Conservation (phyloP, 805 yeast species). For the Jamesozyma gamospora region DNA sequence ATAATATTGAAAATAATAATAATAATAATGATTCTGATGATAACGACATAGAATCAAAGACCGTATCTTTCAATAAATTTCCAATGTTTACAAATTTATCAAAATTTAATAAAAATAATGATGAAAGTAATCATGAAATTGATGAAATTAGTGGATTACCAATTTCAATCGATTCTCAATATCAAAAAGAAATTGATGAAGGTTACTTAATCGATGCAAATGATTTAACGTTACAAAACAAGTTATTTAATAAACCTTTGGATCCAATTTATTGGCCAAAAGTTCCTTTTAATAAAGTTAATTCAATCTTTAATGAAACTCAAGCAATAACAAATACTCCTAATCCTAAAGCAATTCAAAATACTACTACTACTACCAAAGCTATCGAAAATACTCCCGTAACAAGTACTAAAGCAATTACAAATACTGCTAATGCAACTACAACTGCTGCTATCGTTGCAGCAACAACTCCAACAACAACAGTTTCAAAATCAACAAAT, state of each 20-base stretch:
- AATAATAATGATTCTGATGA: neutral
- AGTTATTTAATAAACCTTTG: constrained; percentile 8
- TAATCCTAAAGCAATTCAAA: neutral
- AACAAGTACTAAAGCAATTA: neutral
- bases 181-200: constrained; percentile 1
- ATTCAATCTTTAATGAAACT: too few relatives aligned
- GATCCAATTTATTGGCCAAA: constrained; percentile 11
- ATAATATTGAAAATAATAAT: too few relatives aligned
- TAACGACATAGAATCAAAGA: neutral
- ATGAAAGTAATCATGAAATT: neutral
- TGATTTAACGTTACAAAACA: constrained; percentile 2
- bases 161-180: neutral
- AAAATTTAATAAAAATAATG: neutral
- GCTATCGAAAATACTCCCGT: too few relatives aligned
- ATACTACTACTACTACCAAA: neutral
- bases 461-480: too few relatives aligned
- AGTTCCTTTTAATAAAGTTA: constrained; percentile 3
- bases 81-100: constrained; percentile 5
- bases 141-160: neutral
- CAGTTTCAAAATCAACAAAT: neutral
- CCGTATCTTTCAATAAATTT: neutral
- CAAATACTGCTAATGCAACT: neutral
- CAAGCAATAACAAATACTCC: constrained; percentile 1
- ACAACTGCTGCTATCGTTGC: neutral
- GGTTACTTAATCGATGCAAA: constrained; percentile 6